These are phyloP conservation scores for Sugiyamaella smithiae DNA, from an alignment of 805 yeast genomes.

Conservation along the genomic window DNA sequence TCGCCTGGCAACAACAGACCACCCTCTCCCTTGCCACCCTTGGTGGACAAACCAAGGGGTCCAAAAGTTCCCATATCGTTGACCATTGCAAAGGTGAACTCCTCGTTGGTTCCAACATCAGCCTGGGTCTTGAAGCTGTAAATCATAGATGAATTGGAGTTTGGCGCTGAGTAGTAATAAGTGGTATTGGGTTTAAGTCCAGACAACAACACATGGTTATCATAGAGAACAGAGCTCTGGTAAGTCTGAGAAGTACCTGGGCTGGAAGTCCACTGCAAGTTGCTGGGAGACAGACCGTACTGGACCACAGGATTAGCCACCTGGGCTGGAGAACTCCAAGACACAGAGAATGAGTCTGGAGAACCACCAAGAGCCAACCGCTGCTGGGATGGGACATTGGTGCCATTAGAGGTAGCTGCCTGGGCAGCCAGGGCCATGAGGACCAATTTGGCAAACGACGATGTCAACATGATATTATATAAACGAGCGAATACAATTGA, in stretches of 20 bases:
- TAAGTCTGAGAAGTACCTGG: constrained; percentile 25
- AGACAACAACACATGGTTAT: constrained; percentile 27
- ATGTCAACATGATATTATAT: constrained; percentile 1
- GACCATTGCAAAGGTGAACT: constrained; percentile 20
- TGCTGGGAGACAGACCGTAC: constrained; percentile 19
- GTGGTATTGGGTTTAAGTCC: constrained; percentile 26
- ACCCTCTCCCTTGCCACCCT: constrained; percentile 18
- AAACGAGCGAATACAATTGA: too few species aligned
- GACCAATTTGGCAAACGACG: neutral
- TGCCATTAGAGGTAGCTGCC: constrained; percentile 1
- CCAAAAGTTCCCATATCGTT: constrained; percentile 23
- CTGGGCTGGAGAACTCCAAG: constrained; percentile 26
- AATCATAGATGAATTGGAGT: constrained; percentile 10
- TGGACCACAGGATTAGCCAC: constrained; percentile 22
- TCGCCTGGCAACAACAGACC: constrained; percentile 22
- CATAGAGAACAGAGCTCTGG: constrained; percentile 24
- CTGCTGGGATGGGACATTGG: constrained; percentile 21
- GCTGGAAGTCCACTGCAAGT: constrained; percentile 5
- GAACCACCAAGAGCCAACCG: constrained; percentile 29
- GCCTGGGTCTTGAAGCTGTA: constrained; percentile 17
- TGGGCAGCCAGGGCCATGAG: neutral
- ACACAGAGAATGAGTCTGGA: constrained; percentile 24
- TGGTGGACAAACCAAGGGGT: constrained; percentile 16
- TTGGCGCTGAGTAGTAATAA: constrained; percentile 25
- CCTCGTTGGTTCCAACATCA: constrained; percentile 12